Percentiles rank a stretch among this genome's conserved stretches.
Evolutionary conservation across 2,329 filamentous ascomycete genomes (phyloP).

Genomic region (Ceratocystis colombiana): DNA sequence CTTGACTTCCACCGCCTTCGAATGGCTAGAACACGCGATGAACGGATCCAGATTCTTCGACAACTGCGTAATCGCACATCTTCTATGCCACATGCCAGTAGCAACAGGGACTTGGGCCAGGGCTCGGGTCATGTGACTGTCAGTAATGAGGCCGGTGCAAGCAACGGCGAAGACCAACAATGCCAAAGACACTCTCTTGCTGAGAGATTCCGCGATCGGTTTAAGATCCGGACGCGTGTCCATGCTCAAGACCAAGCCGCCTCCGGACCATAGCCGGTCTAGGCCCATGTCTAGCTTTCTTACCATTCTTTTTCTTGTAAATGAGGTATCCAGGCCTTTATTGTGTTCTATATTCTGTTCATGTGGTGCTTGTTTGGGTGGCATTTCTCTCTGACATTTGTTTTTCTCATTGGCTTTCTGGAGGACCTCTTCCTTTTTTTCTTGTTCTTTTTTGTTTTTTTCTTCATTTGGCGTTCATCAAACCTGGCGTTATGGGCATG

Average conservation of each 20-base stretch:
- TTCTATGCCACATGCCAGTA: not conserved
- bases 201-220: slow-evolving; percentile 43
- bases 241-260: slow-evolving; percentile 28
- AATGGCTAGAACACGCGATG: slow-evolving; percentile 46
- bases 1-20: slow-evolving; percentile 49
- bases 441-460: not conserved
- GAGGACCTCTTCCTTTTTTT: not conserved
- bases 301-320: not conserved
- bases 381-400: not conserved
- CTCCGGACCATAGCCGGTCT: not conserved
- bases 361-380: not conserved
- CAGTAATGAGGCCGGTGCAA: not conserved
- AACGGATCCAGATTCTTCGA: slow-evolving; percentile 51
- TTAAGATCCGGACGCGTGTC: slow-evolving; percentile 42
- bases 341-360: not conserved
- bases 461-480: not conserved
- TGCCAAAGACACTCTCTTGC: slow-evolving; percentile 39
- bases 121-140: not conserved
- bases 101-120: not conserved
- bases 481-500: not conserved
- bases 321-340: not conserved
- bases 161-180: slow-evolving; percentile 30
- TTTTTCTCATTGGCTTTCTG: not conserved
- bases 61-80: slow-evolving; percentile 32
- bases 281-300: not conserved